Evolutionary conservation across 108 stramenopile species (phyloP).

Genomic region (Cylindrotheca closterium): DNA sequence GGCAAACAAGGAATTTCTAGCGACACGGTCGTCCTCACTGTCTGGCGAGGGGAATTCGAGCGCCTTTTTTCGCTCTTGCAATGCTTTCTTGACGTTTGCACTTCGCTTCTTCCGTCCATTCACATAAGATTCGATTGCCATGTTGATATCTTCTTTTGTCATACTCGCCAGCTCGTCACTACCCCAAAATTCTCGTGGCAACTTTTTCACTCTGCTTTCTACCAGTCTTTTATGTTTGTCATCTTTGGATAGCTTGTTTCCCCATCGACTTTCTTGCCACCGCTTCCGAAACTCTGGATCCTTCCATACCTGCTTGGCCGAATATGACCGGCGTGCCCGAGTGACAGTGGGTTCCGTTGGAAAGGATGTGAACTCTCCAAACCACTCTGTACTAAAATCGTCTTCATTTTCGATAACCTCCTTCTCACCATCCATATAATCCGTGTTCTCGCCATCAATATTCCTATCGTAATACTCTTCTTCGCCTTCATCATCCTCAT

Average conservation of each 20-base stretch:
- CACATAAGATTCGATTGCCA: slow-evolving; percentile 55
- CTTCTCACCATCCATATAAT: slow-evolving; percentile 1
- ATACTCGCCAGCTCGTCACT: slow-evolving; percentile 46
- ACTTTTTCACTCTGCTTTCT: slow-evolving; percentile 10
- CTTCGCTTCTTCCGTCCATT: slow-evolving; percentile 36
- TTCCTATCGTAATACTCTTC: slow-evolving; percentile 6
- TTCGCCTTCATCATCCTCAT: slow-evolving; percentile 13
- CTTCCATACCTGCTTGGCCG: slow-evolving; percentile 47
- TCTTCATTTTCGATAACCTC: background rate
- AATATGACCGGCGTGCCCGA: slow-evolving; percentile 47
- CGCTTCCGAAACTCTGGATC: slow-evolving; percentile 62
- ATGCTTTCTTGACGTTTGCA: slow-evolving; percentile 10
- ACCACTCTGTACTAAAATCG: slow-evolving; percentile 11
- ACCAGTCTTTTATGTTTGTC: slow-evolving; percentile 14
- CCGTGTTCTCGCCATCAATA: slow-evolving; percentile 12
- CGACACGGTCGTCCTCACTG: background rate
- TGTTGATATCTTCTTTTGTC: slow-evolving; percentile 67
- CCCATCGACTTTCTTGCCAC: slow-evolving; percentile 82
- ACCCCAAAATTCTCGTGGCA: slow-evolving; percentile 43
- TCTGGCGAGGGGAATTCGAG: slow-evolving; percentile 7
- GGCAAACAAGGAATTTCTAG: slow-evolving; percentile 1
- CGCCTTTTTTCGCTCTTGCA: slow-evolving; percentile 11
- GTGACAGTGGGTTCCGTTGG: slow-evolving; percentile 48
- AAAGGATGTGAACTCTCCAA: slow-evolving; percentile 48
- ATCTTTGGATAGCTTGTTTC: slow-evolving; percentile 24